Conservation (phyloP, 2,329 filamentous ascomycete genomes). For the Xylariaceae sp. region DNA sequence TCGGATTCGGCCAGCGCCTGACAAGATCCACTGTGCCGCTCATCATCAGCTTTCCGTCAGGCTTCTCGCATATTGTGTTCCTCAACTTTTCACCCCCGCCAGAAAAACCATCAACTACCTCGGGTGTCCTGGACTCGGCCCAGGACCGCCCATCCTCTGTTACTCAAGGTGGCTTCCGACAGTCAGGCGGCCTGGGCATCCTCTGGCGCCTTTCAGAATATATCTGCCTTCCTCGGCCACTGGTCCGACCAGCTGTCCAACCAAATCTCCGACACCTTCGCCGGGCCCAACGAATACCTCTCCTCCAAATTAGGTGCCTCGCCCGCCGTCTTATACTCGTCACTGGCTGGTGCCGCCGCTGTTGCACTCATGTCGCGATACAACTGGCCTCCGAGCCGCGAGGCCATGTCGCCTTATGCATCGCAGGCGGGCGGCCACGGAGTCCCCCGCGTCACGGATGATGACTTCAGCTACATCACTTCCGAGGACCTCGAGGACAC, state of each 20-base stretch:
- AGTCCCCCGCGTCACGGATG: slow-evolving; percentile 59
- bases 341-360: slow-evolving; percentile 39
- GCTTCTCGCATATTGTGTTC: no score
- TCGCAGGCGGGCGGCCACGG: slow-evolving; percentile 36
- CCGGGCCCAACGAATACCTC: slow-evolving; percentile 44
- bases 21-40: no score
- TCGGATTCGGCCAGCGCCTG: no score
- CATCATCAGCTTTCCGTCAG: no score
- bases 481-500: slow-evolving; percentile 57
- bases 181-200: slow-evolving; percentile 51
- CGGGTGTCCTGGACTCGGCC: slow-evolving; percentile 29
- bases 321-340: slow-evolving; percentile 42
- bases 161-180: slow-evolving; percentile 56
- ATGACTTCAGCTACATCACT: slow-evolving; percentile 79
- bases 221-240: slow-evolving; percentile 41
- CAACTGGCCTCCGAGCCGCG: slow-evolving; percentile 39
- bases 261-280: slow-evolving; percentile 37
- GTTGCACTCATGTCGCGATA: slow-evolving; percentile 49
- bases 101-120: no score
- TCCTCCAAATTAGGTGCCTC: slow-evolving; percentile 44
- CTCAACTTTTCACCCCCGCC: no score
- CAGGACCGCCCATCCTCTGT: slow-evolving; percentile 27
- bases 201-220: slow-evolving; percentile 55
- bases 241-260: slow-evolving; percentile 40
- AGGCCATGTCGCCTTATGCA: slow-evolving; percentile 43